Base-by-base conservation (phyloP, 371 early-diverging fungal species). In the Mortierella sp. region DNA sequence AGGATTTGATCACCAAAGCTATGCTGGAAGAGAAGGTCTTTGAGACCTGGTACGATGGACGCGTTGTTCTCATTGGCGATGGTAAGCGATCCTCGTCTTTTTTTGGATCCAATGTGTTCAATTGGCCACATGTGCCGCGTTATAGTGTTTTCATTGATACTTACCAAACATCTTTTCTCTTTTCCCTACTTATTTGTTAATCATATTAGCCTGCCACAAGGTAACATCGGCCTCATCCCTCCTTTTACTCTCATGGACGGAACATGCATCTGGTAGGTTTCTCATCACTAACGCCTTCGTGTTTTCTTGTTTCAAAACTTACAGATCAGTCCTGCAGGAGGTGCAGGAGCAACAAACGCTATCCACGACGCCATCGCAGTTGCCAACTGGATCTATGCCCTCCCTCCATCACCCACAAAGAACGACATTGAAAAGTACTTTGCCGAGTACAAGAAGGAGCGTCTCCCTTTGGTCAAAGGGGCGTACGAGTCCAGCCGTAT, bases 11-110 rank as follows among this genome's bases (percentile, higher is more conserved):
- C 14, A 54, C 71, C 0, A 76, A 76, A 46, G 76, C 70, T 8
- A 76, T 70, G 76, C 55, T 76, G 0, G 76, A 76, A n/a, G 75
- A 74, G 10, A 74, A 74, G 46, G 48, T 74, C 27, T 74, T 74
- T 55, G 56, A 60, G 56, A 74, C 75, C 6, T 74, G 75, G 75
- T 60, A 74, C 27, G 24, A 60, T 60, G 41, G 44, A 46, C 38
- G 75, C 11, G 46, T 56, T 29, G 75, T 74, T 1, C 60, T 74
- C 44, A 8, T 74, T 6, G 75, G 75, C n/a, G 75, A 74, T 29
- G 75, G 75, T 74, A 74, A 73, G 73, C 7, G 0, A 32, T 10
- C 7, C 27, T 10, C n/a, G 27, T 56, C 21, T 21, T 51, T 51
- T 49, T 49, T 49, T 51, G 51, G 4, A 51, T 16, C 5, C 6